Percentiles rank a stretch among this genome's conserved stretches.
phyloP scores from a whole-genome alignment of 805 yeast species.

The Kodamaea hsintzibuensis region DNA sequence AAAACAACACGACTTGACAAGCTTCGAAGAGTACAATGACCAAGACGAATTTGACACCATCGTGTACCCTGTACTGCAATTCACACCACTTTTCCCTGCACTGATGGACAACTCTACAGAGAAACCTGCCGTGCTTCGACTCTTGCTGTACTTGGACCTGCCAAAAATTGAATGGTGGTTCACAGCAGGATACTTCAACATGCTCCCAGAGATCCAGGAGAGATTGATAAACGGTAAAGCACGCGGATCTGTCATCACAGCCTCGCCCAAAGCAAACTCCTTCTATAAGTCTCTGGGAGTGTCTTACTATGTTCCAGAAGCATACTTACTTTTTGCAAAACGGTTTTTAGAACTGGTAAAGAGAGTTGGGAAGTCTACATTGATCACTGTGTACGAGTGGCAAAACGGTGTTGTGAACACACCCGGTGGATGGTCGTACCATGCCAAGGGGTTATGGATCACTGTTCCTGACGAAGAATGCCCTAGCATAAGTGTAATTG shows the following conservation, averaged over 20 bases:
- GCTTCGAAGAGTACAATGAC: constrained; percentile 34
- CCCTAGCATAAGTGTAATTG: constrained; percentile 80
- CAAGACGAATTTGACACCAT: constrained; percentile 52
- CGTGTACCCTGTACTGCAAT: constrained; percentile 89
- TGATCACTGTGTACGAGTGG: constrained; percentile 78
- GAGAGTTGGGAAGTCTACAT: constrained; percentile 36
- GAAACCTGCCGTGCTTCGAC: constrained; percentile 62
- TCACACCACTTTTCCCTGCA: constrained; percentile 72
- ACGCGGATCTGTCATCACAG: constrained; percentile 75
- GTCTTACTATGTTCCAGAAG: constrained; percentile 79
- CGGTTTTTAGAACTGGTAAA: constrained; percentile 59
- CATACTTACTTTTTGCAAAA: constrained; percentile 76
- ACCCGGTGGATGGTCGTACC: constrained; percentile 92
- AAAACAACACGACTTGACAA: constrained; percentile 37
- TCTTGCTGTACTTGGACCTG: constrained; percentile 58
- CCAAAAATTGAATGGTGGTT: constrained; percentile 71
- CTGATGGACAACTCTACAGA: constrained; percentile 74
- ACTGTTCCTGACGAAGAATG: constrained; percentile 52
- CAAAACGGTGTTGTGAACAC: constrained; percentile 79
- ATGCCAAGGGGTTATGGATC: constrained; percentile 95
- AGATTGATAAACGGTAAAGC: constrained; percentile 60
- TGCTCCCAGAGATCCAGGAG: constrained; percentile 70
- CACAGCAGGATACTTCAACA: constrained; percentile 96
- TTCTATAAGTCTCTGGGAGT: constrained; percentile 84
- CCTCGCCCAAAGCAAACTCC: constrained; percentile 92